A percentile compares a stretch with the other conserved stretches of the same genome.
phyloP scores from a whole-genome alignment of 179 eudicot genomes.

The Heliamphora pulchella region DNA sequence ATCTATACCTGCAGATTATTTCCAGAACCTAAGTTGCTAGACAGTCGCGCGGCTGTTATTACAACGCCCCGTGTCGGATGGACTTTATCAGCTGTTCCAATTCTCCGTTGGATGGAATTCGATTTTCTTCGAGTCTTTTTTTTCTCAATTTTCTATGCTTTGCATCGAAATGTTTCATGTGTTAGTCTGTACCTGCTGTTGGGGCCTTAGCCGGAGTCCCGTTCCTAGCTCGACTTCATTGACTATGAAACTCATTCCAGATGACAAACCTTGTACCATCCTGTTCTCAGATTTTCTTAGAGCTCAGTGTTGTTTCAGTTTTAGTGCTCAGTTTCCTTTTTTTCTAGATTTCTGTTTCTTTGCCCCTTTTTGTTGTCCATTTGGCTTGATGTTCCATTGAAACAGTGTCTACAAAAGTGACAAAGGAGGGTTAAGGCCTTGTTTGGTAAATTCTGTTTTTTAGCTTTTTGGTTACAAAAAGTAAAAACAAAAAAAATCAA shows the following conservation, averaged over 20 bases:
- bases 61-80: constrained; percentile 17
- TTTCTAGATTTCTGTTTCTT: background rate
- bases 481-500: too few relatives aligned
- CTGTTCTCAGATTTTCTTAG: background rate
- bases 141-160: background rate
- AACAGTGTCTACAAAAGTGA: background rate
- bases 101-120: background rate
- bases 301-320: background rate
- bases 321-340: background rate
- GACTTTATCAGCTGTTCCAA: constrained; percentile 4
- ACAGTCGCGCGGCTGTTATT: background rate
- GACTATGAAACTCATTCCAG: background rate
- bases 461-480: too few relatives aligned
- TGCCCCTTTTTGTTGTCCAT: background rate
- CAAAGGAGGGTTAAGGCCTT: background rate
- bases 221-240: background rate
- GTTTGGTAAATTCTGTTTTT: too few relatives aligned
- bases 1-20: constrained; percentile 63
- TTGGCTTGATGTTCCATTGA: background rate
- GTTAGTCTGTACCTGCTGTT: too few relatives aligned
- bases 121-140: background rate
- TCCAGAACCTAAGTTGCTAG: constrained; percentile 37
- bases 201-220: background rate
- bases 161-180: background rate
- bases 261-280: constrained; percentile 7